Evolutionary conservation across 345 rosid genomes (phyloP).

Genomic region (Pseudoturritis turrita): DNA sequence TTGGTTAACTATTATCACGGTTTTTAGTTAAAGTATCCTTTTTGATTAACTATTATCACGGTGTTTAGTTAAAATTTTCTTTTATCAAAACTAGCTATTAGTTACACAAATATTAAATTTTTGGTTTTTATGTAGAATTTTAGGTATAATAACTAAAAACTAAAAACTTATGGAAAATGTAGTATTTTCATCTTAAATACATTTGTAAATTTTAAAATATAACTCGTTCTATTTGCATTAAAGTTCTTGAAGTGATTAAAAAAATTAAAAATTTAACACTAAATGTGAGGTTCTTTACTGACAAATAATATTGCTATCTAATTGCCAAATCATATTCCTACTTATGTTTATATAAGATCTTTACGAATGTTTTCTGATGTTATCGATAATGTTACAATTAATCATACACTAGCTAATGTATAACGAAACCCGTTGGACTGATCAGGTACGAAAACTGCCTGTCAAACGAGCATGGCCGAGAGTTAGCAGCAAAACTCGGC

Average conservation of each 20-base stretch:
- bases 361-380: not conserved
- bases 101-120: no score
- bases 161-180: not conserved
- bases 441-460: constrained; percentile 54
- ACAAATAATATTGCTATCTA: not conserved
- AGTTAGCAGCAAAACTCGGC: constrained; percentile 66
- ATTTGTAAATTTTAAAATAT: not conserved
- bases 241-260: not conserved
- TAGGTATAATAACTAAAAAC: not conserved
- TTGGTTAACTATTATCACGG: not conserved
- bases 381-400: not conserved
- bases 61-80: no score
- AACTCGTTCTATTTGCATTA: not conserved
- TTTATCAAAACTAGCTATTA: no score
- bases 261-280: no score
- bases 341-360: not conserved
- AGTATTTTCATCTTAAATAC: not conserved
- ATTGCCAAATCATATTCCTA: not conserved
- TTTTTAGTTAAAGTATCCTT: not conserved
- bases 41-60: not conserved
- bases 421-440: not conserved
- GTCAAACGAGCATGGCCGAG: constrained; percentile 65
- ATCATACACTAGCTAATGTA: not conserved
- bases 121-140: not conserved
- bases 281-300: not conserved